Evolutionary conservation across 805 yeast genomes (phyloP).

Genomic region (Ogataea trehaloabstinens): DNA sequence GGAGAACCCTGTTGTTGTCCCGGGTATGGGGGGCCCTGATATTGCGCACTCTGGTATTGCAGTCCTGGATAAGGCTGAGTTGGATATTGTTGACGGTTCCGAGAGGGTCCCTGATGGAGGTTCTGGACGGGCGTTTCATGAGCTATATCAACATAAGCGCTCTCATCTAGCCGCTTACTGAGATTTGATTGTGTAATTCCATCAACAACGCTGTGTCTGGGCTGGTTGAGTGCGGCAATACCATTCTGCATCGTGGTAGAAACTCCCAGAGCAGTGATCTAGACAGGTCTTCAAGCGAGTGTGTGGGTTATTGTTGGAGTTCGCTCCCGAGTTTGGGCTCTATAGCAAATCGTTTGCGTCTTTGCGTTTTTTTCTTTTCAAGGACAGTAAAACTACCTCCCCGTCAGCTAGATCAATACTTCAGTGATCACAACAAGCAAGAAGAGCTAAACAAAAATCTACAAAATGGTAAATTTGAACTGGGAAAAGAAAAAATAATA

Average conservation of each 20-base stretch:
- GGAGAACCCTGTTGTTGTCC: neutral
- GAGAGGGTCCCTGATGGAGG: slow-evolving; percentile 4
- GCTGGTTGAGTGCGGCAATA: neutral
- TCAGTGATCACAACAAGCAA: no score
- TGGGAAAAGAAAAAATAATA: no score
- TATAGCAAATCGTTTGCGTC: no score
- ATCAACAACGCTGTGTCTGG: slow-evolving; percentile 8
- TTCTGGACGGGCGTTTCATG: slow-evolving; percentile 35
- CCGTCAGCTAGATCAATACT: no score
- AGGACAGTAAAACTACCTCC: no score
- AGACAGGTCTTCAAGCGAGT: no score
- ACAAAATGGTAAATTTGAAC: no score
- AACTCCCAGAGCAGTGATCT: neutral
- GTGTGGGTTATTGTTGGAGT: neutral
- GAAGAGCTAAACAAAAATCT: no score
- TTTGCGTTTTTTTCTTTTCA: no score
- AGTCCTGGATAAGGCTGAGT: slow-evolving; percentile 4
- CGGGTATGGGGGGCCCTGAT: no score
- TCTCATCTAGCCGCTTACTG: slow-evolving; percentile 37
- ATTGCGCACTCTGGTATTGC: neutral
- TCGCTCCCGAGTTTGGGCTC: no score
- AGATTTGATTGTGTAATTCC: slow-evolving; percentile 30
- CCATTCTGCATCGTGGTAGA: slow-evolving; percentile 1
- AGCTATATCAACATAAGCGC: slow-evolving; percentile 45
- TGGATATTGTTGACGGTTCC: slow-evolving; percentile 3